phyloP scores from a whole-genome alignment of 2,329 filamentous ascomycete species.

The Fusarium ambrosium region DNA sequence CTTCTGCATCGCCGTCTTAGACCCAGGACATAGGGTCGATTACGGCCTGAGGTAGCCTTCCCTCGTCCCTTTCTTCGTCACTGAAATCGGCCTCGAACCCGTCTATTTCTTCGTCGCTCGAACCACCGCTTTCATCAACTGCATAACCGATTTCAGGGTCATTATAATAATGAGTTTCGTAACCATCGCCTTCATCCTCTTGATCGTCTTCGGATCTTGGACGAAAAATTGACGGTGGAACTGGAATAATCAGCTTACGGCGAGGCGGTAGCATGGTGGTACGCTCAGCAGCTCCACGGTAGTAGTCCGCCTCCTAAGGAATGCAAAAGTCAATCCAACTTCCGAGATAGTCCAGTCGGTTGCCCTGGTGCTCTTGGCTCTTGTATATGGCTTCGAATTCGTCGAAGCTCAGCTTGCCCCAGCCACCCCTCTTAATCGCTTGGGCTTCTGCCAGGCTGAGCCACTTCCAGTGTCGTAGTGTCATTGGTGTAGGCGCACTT shows the following conservation, averaged over 20 bases:
- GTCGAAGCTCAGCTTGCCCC: conserved; percentile 79
- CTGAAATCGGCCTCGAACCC: neutral
- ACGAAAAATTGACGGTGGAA: neutral
- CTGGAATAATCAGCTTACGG: neutral
- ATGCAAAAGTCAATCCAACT: conserved; percentile 91
- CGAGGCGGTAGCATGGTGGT: neutral
- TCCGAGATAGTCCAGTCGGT: conserved; percentile 83
- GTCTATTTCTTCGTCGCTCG: neutral
- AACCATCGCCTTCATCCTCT: neutral
- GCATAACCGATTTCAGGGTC: neutral
- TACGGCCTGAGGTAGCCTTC: neutral
- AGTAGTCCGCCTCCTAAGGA: conserved; percentile 56
- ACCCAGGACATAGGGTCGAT: neutral
- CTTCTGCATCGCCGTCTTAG: neutral
- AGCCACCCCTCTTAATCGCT: conserved; percentile 79
- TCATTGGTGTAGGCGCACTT: conserved; percentile 47
- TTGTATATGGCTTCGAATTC: conserved; percentile 86
- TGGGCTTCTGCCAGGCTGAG: conserved; percentile 77
- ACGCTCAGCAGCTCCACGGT: neutral
- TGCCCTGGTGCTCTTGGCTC: conserved; percentile 71
- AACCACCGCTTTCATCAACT: neutral
- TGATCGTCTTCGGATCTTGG: neutral
- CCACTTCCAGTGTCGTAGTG: conserved; percentile 63
- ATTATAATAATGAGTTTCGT: neutral
- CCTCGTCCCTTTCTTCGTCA: neutral